Evolutionary conservation across 176 grass and related monocot genomes (phyloP).

Genomic region (Oryza glumipatula): DNA sequence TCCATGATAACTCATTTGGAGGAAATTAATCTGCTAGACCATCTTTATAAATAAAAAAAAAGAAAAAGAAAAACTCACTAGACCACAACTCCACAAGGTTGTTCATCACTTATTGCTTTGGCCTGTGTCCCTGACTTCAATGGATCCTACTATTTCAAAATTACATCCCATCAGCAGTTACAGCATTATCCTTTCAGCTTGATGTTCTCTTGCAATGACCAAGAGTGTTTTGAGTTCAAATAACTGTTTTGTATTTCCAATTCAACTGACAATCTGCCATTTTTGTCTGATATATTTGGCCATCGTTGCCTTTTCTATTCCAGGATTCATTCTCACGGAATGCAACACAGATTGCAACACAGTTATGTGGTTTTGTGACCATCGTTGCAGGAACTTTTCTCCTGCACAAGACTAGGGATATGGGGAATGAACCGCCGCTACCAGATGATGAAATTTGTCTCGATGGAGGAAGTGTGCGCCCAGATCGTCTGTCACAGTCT

Average conservation of each 20-base stretch:
- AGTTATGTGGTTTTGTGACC: constrained; percentile 70
- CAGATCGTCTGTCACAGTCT: constrained; percentile 25
- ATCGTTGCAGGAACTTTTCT: constrained; percentile 78
- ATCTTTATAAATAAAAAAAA: background rate
- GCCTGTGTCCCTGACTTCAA: background rate
- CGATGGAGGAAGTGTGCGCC: constrained; percentile 32
- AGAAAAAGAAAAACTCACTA: too few relatives aligned
- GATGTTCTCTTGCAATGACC: constrained; percentile 1
- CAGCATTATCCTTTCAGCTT: background rate
- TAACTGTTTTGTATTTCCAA: background rate
- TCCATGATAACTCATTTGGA: background rate
- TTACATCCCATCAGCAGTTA: background rate
- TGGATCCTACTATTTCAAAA: background rate
- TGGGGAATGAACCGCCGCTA: constrained; percentile 36
- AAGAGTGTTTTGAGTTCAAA: background rate
- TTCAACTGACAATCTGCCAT: constrained; percentile 16
- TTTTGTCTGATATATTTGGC: constrained; percentile 29
- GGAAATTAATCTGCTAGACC: background rate
- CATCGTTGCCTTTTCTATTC: constrained; percentile 30
- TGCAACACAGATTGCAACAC: constrained; percentile 66
- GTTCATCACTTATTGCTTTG: background rate
- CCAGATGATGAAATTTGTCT: constrained; percentile 45
- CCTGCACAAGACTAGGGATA: constrained; percentile 78
- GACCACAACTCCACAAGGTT: background rate
- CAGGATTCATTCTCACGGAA: constrained; percentile 71